Conservation (phyloP, 257 asterid species). For the Gynochthodes officinalis region DNA sequence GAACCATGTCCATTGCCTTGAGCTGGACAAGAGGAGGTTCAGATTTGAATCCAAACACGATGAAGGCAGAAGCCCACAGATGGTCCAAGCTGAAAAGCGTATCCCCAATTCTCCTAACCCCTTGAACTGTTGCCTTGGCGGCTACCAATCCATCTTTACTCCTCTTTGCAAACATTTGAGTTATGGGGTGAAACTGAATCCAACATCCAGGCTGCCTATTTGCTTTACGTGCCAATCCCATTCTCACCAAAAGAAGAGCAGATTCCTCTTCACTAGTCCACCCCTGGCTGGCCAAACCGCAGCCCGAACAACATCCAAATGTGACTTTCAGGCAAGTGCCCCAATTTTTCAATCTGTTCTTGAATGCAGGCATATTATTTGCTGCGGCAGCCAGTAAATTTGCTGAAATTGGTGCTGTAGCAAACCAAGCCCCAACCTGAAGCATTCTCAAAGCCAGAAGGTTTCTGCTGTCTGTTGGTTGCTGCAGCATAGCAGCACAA, state of each 20-base stretch:
- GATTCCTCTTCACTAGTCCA: conserved; percentile 79
- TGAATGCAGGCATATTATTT: conserved; percentile 40
- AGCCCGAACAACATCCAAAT: conserved; percentile 43
- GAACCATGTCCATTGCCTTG: conserved; percentile 65
- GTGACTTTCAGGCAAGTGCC: conserved; percentile 44
- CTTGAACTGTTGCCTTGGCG: conserved; percentile 63
- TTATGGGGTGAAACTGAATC: conserved; percentile 76
- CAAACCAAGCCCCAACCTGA: conserved; percentile 77
- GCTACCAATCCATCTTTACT: conserved; percentile 37
- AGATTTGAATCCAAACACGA: conserved; percentile 73
- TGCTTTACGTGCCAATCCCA: conserved; percentile 65
- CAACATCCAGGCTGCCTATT: conserved; percentile 60
- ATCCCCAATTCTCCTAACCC: conserved; percentile 50
- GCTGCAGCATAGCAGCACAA: conserved; percentile 42
- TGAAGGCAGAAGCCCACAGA: conserved; percentile 79
- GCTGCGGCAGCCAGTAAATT: conserved; percentile 66
- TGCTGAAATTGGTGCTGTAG: conserved; percentile 65
- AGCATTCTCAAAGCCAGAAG: conserved; percentile 59
- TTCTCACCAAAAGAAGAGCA: conserved; percentile 50
- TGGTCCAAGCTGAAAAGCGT: conserved; percentile 47
- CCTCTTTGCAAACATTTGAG: conserved; percentile 52
- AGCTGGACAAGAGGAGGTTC: conserved; percentile 78
- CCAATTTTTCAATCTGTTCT: conserved; percentile 51
- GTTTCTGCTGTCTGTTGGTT: conserved; percentile 37
- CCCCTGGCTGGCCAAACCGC: conserved; percentile 42